Conservation (phyloP, 192 early-diverging fungal genomes). For the Backusella mclennaniae region DNA sequence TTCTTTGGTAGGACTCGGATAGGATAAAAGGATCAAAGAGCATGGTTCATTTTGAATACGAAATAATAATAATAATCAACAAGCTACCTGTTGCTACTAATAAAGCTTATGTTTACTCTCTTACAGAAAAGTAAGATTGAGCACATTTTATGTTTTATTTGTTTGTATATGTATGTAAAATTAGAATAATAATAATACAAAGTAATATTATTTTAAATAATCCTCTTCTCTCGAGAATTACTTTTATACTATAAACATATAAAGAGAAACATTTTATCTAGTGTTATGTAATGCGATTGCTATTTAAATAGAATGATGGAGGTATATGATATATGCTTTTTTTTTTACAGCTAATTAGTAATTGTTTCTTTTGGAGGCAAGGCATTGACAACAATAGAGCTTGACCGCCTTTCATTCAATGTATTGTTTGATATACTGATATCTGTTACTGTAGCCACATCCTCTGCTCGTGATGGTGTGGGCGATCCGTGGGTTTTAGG, state of each 20-base stretch:
- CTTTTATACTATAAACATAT: not conserved
- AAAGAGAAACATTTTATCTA: not conserved
- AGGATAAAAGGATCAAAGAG: not conserved
- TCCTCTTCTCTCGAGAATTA: not conserved
- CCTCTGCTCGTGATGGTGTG: not conserved
- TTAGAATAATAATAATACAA: not conserved
- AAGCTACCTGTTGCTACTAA: not conserved
- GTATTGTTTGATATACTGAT: not conserved
- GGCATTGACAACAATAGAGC: not conserved
- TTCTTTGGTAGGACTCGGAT: not conserved
- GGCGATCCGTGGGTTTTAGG: not conserved
- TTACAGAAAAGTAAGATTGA: not conserved
- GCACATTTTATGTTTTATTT: not conserved
- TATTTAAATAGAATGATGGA: not conserved
- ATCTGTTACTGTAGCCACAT: not conserved
- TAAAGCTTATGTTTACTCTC: not conserved
- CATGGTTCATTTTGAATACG: too few species aligned
- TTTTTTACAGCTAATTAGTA: not conserved
- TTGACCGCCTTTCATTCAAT: not conserved
- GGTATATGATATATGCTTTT: not conserved
- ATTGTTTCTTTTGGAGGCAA: not conserved
- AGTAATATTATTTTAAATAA: not conserved
- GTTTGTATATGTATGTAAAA: not conserved
- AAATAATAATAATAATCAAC: too few species aligned
- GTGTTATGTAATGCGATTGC: not conserved